Evolutionary conservation across 2,329 filamentous ascomycete species (phyloP).

Genomic region (Scedosporium minutisporum): DNA sequence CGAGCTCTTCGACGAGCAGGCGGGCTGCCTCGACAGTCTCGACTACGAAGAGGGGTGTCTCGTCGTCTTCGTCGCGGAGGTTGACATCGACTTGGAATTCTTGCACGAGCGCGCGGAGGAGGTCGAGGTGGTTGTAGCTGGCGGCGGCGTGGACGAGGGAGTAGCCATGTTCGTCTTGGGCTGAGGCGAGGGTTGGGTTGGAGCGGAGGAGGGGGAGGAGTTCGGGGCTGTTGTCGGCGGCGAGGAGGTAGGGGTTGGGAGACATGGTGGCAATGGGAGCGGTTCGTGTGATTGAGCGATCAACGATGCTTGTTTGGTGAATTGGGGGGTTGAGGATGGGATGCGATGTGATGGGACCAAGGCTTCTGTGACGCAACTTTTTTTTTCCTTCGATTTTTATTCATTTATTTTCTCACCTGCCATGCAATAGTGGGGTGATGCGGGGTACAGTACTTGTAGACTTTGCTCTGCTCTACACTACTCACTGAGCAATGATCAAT

Average conservation of each 20-base stretch:
- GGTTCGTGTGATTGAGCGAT: too few species aligned
- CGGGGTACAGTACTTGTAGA: too few species aligned
- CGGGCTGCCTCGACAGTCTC: slow-evolving; percentile 73
- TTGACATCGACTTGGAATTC: slow-evolving; percentile 74
- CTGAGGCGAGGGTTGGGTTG: slow-evolving; percentile 65
- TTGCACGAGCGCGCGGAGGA: slow-evolving; percentile 64
- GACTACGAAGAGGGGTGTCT: slow-evolving; percentile 89
- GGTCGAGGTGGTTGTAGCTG: slow-evolving; percentile 79
- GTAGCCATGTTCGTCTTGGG: slow-evolving; percentile 87
- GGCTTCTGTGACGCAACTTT: too few species aligned
- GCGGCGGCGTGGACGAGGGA: slow-evolving; percentile 86
- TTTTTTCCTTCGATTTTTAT: too few species aligned
- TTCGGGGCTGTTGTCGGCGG: slow-evolving; percentile 68
- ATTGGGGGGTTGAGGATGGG: too few species aligned
- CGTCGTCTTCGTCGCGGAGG: slow-evolving; percentile 78
- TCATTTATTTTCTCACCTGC: too few species aligned
- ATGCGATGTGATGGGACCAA: too few species aligned
- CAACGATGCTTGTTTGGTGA: too few species aligned
- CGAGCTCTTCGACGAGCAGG: slow-evolving; percentile 73
- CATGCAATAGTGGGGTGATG: too few species aligned
- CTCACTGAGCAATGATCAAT: too few species aligned
- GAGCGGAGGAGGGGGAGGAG: slow-evolving; percentile 66
- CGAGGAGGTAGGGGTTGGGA: slow-evolving; percentile 61
- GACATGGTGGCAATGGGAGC: slow-evolving; percentile 25
- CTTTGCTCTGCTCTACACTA: too few species aligned